Base-by-base conservation (phyloP, 2,329 filamentous ascomycete genomes). In the Trichoderma oligosporum region DNA sequence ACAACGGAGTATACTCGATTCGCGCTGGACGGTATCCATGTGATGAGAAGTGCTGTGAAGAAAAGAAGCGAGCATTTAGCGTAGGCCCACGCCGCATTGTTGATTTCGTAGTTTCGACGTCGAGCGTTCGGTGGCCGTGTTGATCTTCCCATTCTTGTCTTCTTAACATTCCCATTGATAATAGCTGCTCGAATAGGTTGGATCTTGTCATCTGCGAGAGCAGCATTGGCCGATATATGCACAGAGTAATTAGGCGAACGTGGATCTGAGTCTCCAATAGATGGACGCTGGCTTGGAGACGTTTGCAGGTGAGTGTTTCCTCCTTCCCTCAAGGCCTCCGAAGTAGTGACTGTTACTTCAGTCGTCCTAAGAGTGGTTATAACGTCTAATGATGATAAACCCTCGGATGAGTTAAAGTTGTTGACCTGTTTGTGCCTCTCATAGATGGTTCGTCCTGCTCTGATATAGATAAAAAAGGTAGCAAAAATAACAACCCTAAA, bases 1-100 rank as follows among this genome's bases (percentile, higher is more conserved):
- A 84, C 76, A 14, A 91, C 76, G 3, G 83, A 83, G 71, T 88
- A 91, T 14, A 92, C 81, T 8, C 90, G 81, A 69, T 95, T 94
- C 59, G 87, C 80, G 20, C 85, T 89, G 1, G 88, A 91, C 1
- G 83, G 90, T 57, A 92, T 83, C 87, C 87, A 90, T 5, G 87
- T 89, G 24, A 89, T 80, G 49, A 89, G 76, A 59, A 90, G 78
- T 0, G 86, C 86, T 1, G 83, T 78, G 71, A 89, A 89, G 76
- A 89, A 89, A 7, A 89, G 77, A 25, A 88, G 75, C 0, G 87
- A 81, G 45, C 86, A 87, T 64, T 87, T 87, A 56, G 85, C 82
- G 67, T 89, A 89, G 1, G 82, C 79, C 83, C 83, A 86, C 1
- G 85, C 82, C 2, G 85, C 85, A 33, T 78, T 85, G 66, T 81